A percentile compares a stretch with the other conserved stretches of the same genome.
These are phyloP conservation scores for Kalmanozyma brasiliensis DNA, from an alignment of 1,284 basidiomycete genomes.

Conservation along the genomic window DNA sequence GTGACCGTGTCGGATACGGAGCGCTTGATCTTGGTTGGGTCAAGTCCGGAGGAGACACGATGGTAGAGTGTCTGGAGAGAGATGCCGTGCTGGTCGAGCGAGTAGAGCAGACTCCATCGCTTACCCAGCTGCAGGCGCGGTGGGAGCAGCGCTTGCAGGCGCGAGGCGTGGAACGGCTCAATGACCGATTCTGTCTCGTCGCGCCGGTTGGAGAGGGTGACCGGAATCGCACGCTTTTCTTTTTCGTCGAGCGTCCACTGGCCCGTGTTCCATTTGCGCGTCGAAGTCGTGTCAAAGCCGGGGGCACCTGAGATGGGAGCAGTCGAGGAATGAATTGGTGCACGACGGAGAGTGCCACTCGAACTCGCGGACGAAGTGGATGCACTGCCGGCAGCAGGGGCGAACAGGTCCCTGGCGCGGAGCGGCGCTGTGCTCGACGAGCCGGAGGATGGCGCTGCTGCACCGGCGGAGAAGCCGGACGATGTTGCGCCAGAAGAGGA, in stretches of 20 bases:
- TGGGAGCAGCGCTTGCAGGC: conserved; percentile 72
- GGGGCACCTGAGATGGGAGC: conserved; percentile 60
- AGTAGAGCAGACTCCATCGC: conserved; percentile 89
- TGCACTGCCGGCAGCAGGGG: conserved; percentile 4
- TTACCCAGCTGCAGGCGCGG: conserved; percentile 81
- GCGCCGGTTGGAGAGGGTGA: conserved; percentile 51
- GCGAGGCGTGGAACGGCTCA: conserved; percentile 56
- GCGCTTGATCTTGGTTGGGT: conserved; percentile 18
- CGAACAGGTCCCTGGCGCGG: conserved; percentile 37
- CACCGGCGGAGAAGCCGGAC: conserved; percentile 32
- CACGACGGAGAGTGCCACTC: conserved; percentile 25
- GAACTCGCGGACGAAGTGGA: conserved; percentile 5
- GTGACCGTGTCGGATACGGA: conserved; percentile 7
- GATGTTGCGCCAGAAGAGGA: conserved; percentile 7
- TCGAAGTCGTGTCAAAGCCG: conserved; percentile 51
- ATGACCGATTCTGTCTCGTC: conserved; percentile 59
- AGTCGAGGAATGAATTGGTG: conserved; percentile 22
- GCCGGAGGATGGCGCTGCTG: conserved; percentile 14
- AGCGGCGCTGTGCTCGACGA: conserved; percentile 14
- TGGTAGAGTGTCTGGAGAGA: conserved; percentile 81
- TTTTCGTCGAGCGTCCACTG: conserved; percentile 55
- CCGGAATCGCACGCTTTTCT: conserved; percentile 45
- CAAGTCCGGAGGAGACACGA: conserved; percentile 44
- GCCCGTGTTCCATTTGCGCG: conserved; percentile 62
- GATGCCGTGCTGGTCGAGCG: conserved; percentile 93